Evolutionary conservation across 2,329 filamentous ascomycete genomes (phyloP), one percentile per base, ranked within the genome.

Genomic region (Curvularia sp.): DNA sequence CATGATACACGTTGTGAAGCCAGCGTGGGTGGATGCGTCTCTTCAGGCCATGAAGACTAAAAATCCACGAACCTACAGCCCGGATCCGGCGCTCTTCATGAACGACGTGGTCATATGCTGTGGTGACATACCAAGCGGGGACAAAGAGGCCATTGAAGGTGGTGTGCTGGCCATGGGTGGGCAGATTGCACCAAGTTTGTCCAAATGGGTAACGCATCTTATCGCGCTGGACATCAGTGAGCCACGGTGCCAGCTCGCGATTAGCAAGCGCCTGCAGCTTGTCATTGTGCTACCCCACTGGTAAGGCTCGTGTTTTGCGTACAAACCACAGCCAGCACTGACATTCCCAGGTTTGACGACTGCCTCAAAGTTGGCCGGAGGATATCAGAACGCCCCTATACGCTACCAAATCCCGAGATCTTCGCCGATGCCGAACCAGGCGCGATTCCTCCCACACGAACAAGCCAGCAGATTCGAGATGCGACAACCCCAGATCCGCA

Each of bases 271-370:
- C 2, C 81, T 91, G 53, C 87, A 87, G 53, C 87, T 87, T 76
- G 93, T 92, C 77, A 89, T 97, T 58, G 91, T 99, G 18, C 82
- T 99, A 51, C 95, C 95, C 36, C 95, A 98, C 74, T 98, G 95
- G 92, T 93, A 80, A 70, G 82, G 63, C 7, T 38, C 13, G 38
- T 28, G 28, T 36, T 34, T 7, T 12, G 19, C 9, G 27, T n/a
- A 2, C 42, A 46, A 15, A 8, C 10, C 18, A 39, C 4, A 15
- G 15, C 9, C 23, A 21, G 25, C 21, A 32, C 59, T 67, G 59
- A 68, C 28, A 25, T 75, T 55, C 23, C 2, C 28, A 93, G 91
- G 93, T 97, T 99, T 73, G 94, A 98, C 68, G 94, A 97, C 74
- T 99, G 95, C 78, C 86, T 99, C 66, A 95, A 91, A 77, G 86